Conservation (phyloP, 2,329 filamentous ascomycete species). For the Byssochlamys sp. region DNA sequence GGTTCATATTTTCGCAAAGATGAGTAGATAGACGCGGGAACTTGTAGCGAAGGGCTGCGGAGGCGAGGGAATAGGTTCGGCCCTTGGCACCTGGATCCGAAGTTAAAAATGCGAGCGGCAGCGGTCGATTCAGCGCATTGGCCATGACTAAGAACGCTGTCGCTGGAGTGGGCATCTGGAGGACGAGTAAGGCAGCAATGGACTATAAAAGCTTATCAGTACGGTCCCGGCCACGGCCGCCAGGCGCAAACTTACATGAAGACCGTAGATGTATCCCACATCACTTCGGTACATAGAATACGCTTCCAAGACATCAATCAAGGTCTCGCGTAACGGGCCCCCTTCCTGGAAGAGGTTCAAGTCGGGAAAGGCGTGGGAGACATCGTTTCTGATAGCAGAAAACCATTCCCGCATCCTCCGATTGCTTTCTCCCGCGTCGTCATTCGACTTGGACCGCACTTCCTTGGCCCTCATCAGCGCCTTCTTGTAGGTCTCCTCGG, state of each 20-base stretch:
- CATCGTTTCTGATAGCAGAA: slow-evolving; percentile 45
- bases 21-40: slow-evolving; percentile 46
- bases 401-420: slow-evolving; percentile 43
- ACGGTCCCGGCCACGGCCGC: background rate
- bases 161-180: slow-evolving; percentile 44
- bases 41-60: slow-evolving; percentile 50
- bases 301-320: slow-evolving; percentile 51
- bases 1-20: slow-evolving; percentile 33
- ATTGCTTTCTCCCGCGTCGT: slow-evolving; percentile 34
- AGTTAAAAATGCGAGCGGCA: slow-evolving; percentile 53
- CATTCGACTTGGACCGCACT: slow-evolving; percentile 34
- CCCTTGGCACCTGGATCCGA: slow-evolving; percentile 47
- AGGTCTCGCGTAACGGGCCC: slow-evolving; percentile 45
- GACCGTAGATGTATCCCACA: slow-evolving; percentile 51
- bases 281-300: slow-evolving; percentile 56
- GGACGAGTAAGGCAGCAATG: slow-evolving; percentile 49
- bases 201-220: slow-evolving; percentile 23
- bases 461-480: slow-evolving; percentile 48
- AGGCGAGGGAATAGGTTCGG: slow-evolving; percentile 47
- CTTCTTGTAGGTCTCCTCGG: slow-evolving; percentile 46
- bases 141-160: slow-evolving; percentile 51
- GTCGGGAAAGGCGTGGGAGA: slow-evolving; percentile 47
- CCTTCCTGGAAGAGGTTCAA: slow-evolving; percentile 48
- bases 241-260: slow-evolving; percentile 38
- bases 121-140: slow-evolving; percentile 52